A percentile compares a stretch with the other conserved stretches of the same genome.
These are phyloP conservation scores for Acanthamoeba divionensis DNA, from an alignment of 208 protist genomes.

Conservation along the genomic window DNA sequence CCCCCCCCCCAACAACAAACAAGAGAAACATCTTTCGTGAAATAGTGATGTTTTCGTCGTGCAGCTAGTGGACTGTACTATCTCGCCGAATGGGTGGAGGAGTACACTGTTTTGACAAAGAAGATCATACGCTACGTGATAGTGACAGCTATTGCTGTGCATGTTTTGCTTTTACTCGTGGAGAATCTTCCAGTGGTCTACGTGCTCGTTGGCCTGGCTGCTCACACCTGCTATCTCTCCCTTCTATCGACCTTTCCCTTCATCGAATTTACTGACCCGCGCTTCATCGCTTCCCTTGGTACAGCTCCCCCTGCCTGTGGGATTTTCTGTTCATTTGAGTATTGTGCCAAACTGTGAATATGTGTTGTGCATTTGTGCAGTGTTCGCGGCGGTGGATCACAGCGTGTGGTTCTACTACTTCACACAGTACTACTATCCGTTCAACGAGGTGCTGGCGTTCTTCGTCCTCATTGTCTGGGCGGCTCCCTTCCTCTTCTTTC, in stretches of 20 bases:
- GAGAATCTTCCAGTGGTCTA: slow-evolving; percentile 26
- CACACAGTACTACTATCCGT: slow-evolving; percentile 57
- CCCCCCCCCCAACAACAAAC: too few species aligned
- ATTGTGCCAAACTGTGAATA: too few species aligned
- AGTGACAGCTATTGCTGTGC: not conserved
- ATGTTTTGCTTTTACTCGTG: slow-evolving; percentile 44
- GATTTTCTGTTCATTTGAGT: too few species aligned
- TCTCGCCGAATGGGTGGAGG: slow-evolving; percentile 64
- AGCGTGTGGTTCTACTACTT: slow-evolving; percentile 55
- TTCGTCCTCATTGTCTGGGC: slow-evolving; percentile 64
- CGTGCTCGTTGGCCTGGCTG: not conserved
- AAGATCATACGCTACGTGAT: slow-evolving; percentile 18
- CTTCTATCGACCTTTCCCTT: slow-evolving; percentile 52
- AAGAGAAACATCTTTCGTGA: too few species aligned
- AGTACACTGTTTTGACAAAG: slow-evolving; percentile 62
- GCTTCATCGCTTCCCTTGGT: slow-evolving; percentile 55
- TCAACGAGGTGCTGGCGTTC: slow-evolving; percentile 55
- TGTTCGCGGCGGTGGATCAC: slow-evolving; percentile 27
- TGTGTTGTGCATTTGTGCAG: too few species aligned
- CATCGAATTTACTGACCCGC: slow-evolving; percentile 22
- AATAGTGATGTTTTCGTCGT: too few species aligned
- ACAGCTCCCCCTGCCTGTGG: too few species aligned
- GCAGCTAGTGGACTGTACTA: slow-evolving; percentile 62
- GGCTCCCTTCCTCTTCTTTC: slow-evolving; percentile 48
- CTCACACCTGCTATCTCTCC: slow-evolving; percentile 33